Base-by-base conservation (phyloP, 23 red algal genomes). In the Pyropia haitanensis region DNA sequence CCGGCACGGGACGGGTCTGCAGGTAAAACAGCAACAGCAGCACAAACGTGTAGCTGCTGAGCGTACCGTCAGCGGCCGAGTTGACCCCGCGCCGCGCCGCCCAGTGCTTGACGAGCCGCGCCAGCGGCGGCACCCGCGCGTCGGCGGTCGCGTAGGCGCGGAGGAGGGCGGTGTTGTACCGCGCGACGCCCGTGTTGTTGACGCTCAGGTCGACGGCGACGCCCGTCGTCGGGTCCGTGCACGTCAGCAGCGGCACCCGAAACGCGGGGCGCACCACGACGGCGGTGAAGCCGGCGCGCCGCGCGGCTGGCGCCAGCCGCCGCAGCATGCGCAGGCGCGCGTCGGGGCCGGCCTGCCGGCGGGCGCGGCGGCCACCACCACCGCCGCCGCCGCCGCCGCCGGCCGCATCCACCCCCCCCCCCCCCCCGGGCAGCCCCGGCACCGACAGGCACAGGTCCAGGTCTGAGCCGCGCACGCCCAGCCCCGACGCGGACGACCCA, bases 21-120 rank as follows among this genome's bases (percentile, higher is more conserved):
- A 98, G 51, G 63, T 77, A 98, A 30, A 87, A 80, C 52, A 98
- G 81, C 16, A 91, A 55, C 70, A 98, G 56, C 49, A 98, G 60
- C 23, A 86, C 79, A 48, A 87, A 98, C 10, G 94, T 70, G 60
- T 98, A 98, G 15, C 75, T 83, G 65, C 94, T 98, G 54, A 98
- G 78, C 46, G 94, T 98, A 13, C 94, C 94, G 51, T 70, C 55
- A 52, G 82, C 91, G 9, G 94, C 73, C 50, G 88, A 81, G 67
- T 98, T 98, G 15, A 98, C 51, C 23, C 77, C 87, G 3, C 94
- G 83, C n/a, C 71, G 65, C 60, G 83, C 82, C 55, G 94, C 94
- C 94, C 94, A 98, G 21, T 82, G 74, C 67, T 98, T 98, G 31
- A 98, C 76, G 17, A 91, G 68, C 44, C 91, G 64, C 56, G 78